A percentile compares a stretch with the other conserved stretches of the same genome.
Conservation (phyloP, 345 rosid genomes). For the Eucalyptus regnans region DNA sequence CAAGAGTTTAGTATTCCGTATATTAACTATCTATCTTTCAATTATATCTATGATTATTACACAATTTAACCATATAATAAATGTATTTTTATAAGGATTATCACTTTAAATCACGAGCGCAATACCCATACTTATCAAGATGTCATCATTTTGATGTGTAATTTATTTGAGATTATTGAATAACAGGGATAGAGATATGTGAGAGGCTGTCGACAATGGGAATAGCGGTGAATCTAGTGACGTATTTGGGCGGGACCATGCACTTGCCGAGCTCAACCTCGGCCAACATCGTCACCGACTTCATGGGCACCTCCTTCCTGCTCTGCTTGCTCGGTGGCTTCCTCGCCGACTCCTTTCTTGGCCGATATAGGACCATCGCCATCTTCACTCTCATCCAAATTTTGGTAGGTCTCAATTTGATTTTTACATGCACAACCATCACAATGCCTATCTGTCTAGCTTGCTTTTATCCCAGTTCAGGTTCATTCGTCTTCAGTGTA, state of each 20-base stretch:
- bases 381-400: constrained; percentile 56
- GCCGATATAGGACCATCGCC: constrained; percentile 56
- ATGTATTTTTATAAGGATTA: not conserved
- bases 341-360: constrained; percentile 55
- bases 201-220: constrained; percentile 69
- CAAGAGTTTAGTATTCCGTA: not conserved
- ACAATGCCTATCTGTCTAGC: not conserved
- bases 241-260: constrained; percentile 46
- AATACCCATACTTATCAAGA: not conserved
- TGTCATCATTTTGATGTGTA: not conserved
- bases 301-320: constrained; percentile 59
- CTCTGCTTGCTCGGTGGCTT: constrained; percentile 57
- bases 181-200: constrained; percentile 40
- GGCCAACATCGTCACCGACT: constrained; percentile 52
- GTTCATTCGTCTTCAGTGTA: not conserved
- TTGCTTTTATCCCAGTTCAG: not conserved
- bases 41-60: not conserved
- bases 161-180: not conserved
- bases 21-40: not conserved
- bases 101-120: not conserved
- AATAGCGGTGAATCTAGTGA: constrained; percentile 55
- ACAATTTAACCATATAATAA: not conserved
- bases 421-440: not conserved
- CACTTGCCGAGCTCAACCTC: constrained; percentile 50
- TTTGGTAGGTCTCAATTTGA: constrained; percentile 17